Base-by-base conservation (phyloP, 2,329 filamentous ascomycete genomes). In the Penicillium brevicompactum region DNA sequence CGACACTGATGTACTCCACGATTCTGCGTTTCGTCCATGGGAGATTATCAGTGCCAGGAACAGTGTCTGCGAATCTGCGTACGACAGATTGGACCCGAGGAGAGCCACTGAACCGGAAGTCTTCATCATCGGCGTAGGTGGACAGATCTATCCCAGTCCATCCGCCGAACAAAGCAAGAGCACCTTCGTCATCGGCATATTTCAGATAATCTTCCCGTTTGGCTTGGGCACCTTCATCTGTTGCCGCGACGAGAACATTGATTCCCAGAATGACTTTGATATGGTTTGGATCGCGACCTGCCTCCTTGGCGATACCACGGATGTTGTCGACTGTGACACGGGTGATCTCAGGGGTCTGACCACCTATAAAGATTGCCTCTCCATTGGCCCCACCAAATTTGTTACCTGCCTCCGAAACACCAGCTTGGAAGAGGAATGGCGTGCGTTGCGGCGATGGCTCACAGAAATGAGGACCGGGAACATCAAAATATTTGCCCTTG, bases 351-450 rank as follows among this genome's bases (percentile, higher is more conserved):
- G 74, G 70, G 0, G 70, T 66, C 47, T 76, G 68, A 2, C 76
- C 76, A 4, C 71, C 70, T 1, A 78, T 57, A 56, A 78, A 79
- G 48, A 79, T 78, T 0, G 73, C 65, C 62, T 77, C 72, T 9
- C 67, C 69, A 53, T 76, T 68, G 24, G 66, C 66, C 22, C 71
- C 71, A n/a, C 73, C 75, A 45, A 78, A 78, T 2, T 61, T 63
- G 22, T 72, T 73, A 8, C 76, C 76, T 1, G 74, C 72, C 46
- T 72, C 71, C 1, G 71, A 75, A 1, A 74, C 70, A 4, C 77
- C 77, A 2, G 77, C 77, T 53, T 78, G 76, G 24, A 79, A 72
- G 2, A 79, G 57, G 51, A 78, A 74, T 0, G 76, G 76, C 0
- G 76, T 78, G 0, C 76, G 66, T 56, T 78, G 76, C 9, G 69